These are phyloP conservation scores for Seiridium unicorne DNA, from an alignment of 2,329 filamentous ascomycete species.

Conservation along the genomic window DNA sequence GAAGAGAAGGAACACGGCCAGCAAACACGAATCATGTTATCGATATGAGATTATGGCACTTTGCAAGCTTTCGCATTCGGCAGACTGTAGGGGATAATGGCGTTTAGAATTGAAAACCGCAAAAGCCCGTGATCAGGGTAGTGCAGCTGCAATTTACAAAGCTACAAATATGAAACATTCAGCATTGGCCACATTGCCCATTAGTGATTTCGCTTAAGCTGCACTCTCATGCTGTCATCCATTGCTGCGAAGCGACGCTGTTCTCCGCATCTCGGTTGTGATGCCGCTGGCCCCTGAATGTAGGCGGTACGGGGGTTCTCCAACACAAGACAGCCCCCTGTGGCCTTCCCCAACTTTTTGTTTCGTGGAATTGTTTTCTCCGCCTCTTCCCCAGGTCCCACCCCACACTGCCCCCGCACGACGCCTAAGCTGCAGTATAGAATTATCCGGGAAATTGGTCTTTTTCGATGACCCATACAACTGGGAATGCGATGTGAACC, in stretches of 20 bases:
- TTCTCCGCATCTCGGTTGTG: too few species aligned
- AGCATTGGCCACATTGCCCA: neutral
- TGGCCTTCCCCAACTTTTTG: neutral
- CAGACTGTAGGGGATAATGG: too few species aligned
- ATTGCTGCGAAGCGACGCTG: too few species aligned
- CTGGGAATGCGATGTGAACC: neutral
- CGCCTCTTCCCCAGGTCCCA: conserved; percentile 1
- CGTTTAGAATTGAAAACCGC: neutral
- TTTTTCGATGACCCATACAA: neutral
- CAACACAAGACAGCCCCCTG: neutral
- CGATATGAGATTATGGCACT: too few species aligned
- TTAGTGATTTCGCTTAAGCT: neutral
- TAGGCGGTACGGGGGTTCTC: neutral
- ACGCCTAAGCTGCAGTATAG: neutral
- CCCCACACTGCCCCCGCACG: conserved; percentile 6
- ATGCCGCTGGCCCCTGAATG: too few species aligned
- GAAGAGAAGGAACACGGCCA: too few species aligned
- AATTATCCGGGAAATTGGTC: neutral
- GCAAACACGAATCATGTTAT: too few species aligned
- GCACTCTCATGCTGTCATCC: too few species aligned
- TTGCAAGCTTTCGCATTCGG: too few species aligned
- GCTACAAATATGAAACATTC: neutral
- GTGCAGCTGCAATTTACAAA: neutral
- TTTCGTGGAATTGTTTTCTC: conserved; percentile 10
- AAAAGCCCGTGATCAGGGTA: neutral